Conservation (phyloP, 2,329 filamentous ascomycete species). For the Alternaria arborescens region DNA sequence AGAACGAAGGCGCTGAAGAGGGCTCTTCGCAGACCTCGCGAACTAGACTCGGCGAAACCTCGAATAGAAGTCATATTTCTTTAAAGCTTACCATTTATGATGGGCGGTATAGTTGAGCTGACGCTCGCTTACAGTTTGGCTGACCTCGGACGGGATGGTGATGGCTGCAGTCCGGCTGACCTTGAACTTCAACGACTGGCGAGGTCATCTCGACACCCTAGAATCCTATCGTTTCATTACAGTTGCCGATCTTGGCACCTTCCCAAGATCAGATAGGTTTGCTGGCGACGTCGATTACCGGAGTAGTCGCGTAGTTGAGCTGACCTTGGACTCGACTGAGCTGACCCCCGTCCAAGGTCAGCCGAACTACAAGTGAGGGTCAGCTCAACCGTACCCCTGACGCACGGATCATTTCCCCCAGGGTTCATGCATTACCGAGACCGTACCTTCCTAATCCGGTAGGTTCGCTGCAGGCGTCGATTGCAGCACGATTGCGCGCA, state of each 20-base stretch:
- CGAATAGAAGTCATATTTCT: too few relatives aligned
- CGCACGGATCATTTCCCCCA: neutral
- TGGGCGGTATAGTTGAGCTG: neutral
- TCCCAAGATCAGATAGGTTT: neutral
- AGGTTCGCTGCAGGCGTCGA: neutral
- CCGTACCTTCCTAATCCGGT: neutral
- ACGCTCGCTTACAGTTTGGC: neutral
- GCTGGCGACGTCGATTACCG: neutral
- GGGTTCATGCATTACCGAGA: too few relatives aligned
- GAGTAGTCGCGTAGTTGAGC: neutral
- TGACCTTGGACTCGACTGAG: neutral
- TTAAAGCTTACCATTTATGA: too few relatives aligned
- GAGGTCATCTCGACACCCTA: neutral
- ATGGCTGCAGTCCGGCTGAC: neutral
- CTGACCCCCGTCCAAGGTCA: neutral
- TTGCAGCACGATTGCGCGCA: neutral
- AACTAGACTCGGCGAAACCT: too few relatives aligned
- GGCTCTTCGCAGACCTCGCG: neutral
- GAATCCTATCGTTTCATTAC: neutral
- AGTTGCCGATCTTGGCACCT: neutral
- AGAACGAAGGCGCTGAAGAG: neutral
- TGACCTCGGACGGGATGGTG: neutral
- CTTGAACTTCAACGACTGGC: neutral
- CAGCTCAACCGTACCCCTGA: neutral
- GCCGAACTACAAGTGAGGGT: neutral